Evolutionary conservation across 805 yeast genomes (phyloP), one percentile per base, ranked within the genome.

Genomic region (Debaryomyces maramus): DNA sequence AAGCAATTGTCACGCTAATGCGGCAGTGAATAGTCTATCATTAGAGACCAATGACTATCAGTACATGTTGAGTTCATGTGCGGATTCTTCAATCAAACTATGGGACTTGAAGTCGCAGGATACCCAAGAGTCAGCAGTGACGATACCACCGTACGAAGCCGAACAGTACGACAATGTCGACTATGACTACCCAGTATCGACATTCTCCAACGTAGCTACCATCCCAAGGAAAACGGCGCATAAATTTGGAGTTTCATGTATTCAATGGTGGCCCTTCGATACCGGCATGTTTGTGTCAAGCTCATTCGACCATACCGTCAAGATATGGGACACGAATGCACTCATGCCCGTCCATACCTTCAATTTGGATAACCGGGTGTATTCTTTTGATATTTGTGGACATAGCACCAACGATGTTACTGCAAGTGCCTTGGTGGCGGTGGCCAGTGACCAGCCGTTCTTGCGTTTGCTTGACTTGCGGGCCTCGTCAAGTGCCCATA

Each of bases 191-290:
- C 58, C 68, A 3, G 50, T 55, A 47, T 36, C 55, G 4, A 44
- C 65, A 7, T 62, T 43, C 23, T 14, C 44, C 4, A 45, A 46
- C 13, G 23, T 69, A 4, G 73, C 68, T 4, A 54, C 69, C 4
- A 48, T 70, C 3, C 73, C 73, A 0, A 51, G 69, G 16, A 63
- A 59, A 36, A 36, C 69, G 5, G 70, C 59, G 11, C 97, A 90
- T 55, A 58, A 65, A 14, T 88, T 72, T 56, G 96, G 96, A 0
- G 71, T 90, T 0, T 85, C 95, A 0, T 63, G 77, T 11, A 67
- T 87, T 0, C 70, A 74, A 51, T 90, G 97, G 97, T 91, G 96
- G 91, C 89, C 93, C 0, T 66, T 67, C 32, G 97, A 90, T 60
- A 79, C 82, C 23, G 97, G 96, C 1, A 73, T 90, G 81, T 89